Evolutionary conservation across 106 monocot genomes (phyloP).

Genomic region (Allium sativum): DNA sequence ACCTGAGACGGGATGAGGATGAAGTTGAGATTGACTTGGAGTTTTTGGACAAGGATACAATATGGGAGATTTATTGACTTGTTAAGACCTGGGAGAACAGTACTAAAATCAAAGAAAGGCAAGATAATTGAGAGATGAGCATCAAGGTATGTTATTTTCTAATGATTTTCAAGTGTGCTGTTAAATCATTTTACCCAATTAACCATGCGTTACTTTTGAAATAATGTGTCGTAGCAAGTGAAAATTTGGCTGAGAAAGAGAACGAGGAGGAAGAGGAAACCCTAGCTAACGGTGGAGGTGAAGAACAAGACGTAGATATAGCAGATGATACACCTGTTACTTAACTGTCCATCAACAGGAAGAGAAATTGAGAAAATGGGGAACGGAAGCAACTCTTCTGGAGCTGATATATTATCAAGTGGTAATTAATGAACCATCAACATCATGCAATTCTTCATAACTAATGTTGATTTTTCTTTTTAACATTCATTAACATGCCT

Average conservation of each 20-base stretch:
- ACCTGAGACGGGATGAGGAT: slow-evolving; percentile 25
- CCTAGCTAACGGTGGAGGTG: slow-evolving; percentile 18
- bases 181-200: no score
- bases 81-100: slow-evolving; percentile 62
- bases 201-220: no score
- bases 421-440: slow-evolving; percentile 19
- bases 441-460: background rate
- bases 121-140: slow-evolving; percentile 12
- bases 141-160: slow-evolving; percentile 3
- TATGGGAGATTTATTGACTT: slow-evolving; percentile 85
- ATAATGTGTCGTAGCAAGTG: slow-evolving; percentile 6
- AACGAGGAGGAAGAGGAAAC: slow-evolving; percentile 12
- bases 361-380: slow-evolving; percentile 55
- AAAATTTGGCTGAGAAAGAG: background rate
- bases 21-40: slow-evolving; percentile 89
- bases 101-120: slow-evolving; percentile 48
- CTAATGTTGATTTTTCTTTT: background rate
- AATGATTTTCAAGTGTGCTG: no score
- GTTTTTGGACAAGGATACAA: slow-evolving; percentile 64
- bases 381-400: slow-evolving; percentile 31
- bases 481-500: background rate
- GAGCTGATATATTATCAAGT: slow-evolving; percentile 53
- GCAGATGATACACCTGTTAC: slow-evolving; percentile 64
- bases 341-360: slow-evolving; percentile 46
- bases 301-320: slow-evolving; percentile 89